These are phyloP conservation scores for Karstenula rhodostoma DNA, from an alignment of 2,329 filamentous ascomycete genomes.

Conservation along the genomic window DNA sequence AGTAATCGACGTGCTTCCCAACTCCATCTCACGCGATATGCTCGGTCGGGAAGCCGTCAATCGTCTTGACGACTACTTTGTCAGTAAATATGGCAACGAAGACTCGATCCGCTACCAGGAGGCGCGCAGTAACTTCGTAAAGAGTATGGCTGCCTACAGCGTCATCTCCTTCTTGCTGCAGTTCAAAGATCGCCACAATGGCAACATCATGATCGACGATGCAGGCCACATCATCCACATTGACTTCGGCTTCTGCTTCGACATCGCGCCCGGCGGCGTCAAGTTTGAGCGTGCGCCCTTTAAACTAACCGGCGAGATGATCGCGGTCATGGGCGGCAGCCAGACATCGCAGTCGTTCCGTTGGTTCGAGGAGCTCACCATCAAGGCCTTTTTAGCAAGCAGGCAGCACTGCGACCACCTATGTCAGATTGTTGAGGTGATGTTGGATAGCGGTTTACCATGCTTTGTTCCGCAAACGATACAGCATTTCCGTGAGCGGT, in stretches of 20 bases:
- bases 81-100: slow-evolving; percentile 96
- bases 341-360: slow-evolving; percentile 87
- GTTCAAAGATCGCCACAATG: slow-evolving; percentile 99
- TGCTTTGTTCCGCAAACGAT: slow-evolving; percentile 98
- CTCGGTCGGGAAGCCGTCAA: slow-evolving; percentile 97
- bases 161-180: slow-evolving; percentile 96
- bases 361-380: slow-evolving; percentile 94
- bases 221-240: slow-evolving; percentile 97
- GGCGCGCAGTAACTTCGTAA: slow-evolving; percentile 96
- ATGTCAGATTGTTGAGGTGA: slow-evolving; percentile 86
- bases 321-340: slow-evolving; percentile 94
- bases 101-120: slow-evolving; percentile 94
- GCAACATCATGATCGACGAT: slow-evolving; percentile 99
- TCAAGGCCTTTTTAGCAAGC: slow-evolving; percentile 92
- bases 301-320: slow-evolving; percentile 97
- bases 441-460: slow-evolving; percentile 94
- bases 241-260: slow-evolving; percentile 99
- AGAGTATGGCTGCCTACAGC: slow-evolving; percentile 98
- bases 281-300: slow-evolving; percentile 98
- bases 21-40: slow-evolving; percentile 99
- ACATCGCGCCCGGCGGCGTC: slow-evolving; percentile 95
- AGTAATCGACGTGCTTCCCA: slow-evolving; percentile 96
- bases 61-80: slow-evolving; percentile 96
- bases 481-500: slow-evolving; percentile 88
- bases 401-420: slow-evolving; percentile 89